Percentiles rank a stretch among this genome's conserved stretches.
Evolutionary conservation across 2,329 filamentous ascomycete genomes (phyloP).

Genomic region (Fusarium sp.): DNA sequence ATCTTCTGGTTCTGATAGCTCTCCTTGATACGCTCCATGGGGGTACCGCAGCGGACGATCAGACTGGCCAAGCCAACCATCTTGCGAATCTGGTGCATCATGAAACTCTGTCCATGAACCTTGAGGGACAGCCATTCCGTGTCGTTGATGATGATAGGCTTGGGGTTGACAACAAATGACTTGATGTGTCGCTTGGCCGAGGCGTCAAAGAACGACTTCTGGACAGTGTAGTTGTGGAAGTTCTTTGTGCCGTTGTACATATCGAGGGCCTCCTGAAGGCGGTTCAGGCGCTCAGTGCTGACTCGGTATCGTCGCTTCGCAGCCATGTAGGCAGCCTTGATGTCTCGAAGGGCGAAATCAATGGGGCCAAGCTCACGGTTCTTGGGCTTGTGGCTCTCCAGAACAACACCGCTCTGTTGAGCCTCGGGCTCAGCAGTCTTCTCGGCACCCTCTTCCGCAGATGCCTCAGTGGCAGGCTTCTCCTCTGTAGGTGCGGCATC

Average conservation of each 20-base stretch:
- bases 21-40: conserved; percentile 76
- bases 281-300: conserved; percentile 74
- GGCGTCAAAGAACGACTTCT: conserved; percentile 83
- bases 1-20: conserved; percentile 80
- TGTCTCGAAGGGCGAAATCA: conserved; percentile 75
- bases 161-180: conserved; percentile 82
- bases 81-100: conserved; percentile 99
- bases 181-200: conserved; percentile 93
- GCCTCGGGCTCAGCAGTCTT: conserved; percentile 40
- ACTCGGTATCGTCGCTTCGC: conserved; percentile 91
- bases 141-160: conserved; percentile 86
- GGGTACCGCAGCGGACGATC: conserved; percentile 84
- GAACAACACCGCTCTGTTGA: conserved; percentile 40
- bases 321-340: conserved; percentile 84
- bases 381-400: conserved; percentile 54
- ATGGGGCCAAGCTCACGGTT: conserved; percentile 62
- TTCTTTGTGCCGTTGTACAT: conserved; percentile 87
- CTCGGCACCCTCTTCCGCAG: conserved; percentile 28
- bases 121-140: conserved; percentile 97
- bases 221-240: conserved; percentile 98
- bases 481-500: conserved; percentile 42
- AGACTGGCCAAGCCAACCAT: conserved; percentile 96
- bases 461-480: conserved; percentile 39
- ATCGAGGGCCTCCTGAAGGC: conserved; percentile 80
- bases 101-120: conserved; percentile 97